Evolutionary conservation across 106 monocot genomes (phyloP).

Genomic region (Allium cepa): DNA sequence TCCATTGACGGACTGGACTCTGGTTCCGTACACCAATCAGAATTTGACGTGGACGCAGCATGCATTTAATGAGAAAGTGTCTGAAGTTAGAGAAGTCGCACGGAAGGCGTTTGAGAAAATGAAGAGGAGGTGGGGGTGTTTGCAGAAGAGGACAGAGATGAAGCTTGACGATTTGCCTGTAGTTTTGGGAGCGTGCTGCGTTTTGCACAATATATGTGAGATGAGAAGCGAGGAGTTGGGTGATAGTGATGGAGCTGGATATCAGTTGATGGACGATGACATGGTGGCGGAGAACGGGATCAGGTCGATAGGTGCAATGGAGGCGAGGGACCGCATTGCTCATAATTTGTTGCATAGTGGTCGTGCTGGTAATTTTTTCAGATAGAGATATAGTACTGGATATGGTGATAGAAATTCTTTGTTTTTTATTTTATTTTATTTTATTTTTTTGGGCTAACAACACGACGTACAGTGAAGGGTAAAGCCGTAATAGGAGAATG

Average conservation of each 20-base stretch:
- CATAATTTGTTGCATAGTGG: slow-evolving; percentile 76
- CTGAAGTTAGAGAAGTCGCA: slow-evolving; percentile 41
- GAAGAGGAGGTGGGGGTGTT: slow-evolving; percentile 79
- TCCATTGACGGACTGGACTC: slow-evolving; percentile 76
- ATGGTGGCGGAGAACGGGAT: slow-evolving; percentile 57
- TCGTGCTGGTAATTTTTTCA: slow-evolving; percentile 22
- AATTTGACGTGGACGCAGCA: slow-evolving; percentile 95
- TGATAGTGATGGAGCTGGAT: slow-evolving; percentile 5
- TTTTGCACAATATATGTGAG: slow-evolving; percentile 93
- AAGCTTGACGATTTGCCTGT: slow-evolving; percentile 80
- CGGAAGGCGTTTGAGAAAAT: slow-evolving; percentile 57
- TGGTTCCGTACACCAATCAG: slow-evolving; percentile 73
- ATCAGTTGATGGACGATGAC: slow-evolving; percentile 61
- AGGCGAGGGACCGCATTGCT: slow-evolving; percentile 62
- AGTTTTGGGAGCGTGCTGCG: slow-evolving; percentile 82
- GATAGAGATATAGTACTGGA: neutral
- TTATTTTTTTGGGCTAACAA: too few relatives aligned
- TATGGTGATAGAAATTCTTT: neutral
- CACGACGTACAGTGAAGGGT: too few relatives aligned
- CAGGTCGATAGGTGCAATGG: slow-evolving; percentile 35
- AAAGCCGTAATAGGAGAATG: too few relatives aligned
- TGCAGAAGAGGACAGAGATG: slow-evolving; percentile 90
- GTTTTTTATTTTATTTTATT: neutral
- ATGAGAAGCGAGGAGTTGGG: slow-evolving; percentile 46
- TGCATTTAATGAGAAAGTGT: slow-evolving; percentile 73